phyloP scores from a whole-genome alignment of 352 stramenopile species.

The Globisporangium rhizosaccharum region DNA sequence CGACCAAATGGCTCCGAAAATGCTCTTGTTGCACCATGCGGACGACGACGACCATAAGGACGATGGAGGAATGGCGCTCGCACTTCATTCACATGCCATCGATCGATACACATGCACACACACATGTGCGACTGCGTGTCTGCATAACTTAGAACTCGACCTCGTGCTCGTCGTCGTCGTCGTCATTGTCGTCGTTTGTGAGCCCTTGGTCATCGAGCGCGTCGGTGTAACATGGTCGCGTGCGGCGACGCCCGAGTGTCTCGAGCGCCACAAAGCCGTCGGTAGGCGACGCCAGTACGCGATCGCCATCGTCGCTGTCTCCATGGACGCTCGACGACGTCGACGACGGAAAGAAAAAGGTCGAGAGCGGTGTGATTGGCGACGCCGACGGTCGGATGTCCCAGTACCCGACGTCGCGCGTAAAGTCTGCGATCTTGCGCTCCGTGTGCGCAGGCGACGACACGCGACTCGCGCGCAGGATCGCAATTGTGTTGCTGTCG shows the following conservation, averaged over 20 bases:
- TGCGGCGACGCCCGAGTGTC: conserved; percentile 15
- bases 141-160: conserved; percentile 11
- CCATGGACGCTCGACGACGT: conserved; percentile 8
- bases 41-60: too few species aligned
- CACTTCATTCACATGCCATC: too few species aligned
- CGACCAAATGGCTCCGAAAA: too few species aligned
- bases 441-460: conserved; percentile 25
- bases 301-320: conserved; percentile 3
- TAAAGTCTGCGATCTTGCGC: conserved; percentile 40
- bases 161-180: conserved; percentile 12
- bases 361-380: conserved; percentile 42
- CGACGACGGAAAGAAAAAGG: conserved; percentile 22
- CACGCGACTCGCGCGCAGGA: conserved; percentile 37
- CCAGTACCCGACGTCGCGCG: conserved; percentile 37
- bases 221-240: conserved; percentile 9
- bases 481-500: conserved; percentile 39
- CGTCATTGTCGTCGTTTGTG: conserved; percentile 1
- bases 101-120: too few species aligned
- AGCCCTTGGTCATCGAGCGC: conserved; percentile 6
- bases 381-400: conserved; percentile 40
- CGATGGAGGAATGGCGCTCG: too few species aligned
- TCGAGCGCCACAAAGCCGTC: conserved; percentile 42
- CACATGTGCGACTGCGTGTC: background rate
- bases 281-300: conserved; percentile 14
- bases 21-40: too few species aligned